Conservation (phyloP, 2,329 filamentous ascomycete genomes). For the Rhynchosporium graminicola region DNA sequence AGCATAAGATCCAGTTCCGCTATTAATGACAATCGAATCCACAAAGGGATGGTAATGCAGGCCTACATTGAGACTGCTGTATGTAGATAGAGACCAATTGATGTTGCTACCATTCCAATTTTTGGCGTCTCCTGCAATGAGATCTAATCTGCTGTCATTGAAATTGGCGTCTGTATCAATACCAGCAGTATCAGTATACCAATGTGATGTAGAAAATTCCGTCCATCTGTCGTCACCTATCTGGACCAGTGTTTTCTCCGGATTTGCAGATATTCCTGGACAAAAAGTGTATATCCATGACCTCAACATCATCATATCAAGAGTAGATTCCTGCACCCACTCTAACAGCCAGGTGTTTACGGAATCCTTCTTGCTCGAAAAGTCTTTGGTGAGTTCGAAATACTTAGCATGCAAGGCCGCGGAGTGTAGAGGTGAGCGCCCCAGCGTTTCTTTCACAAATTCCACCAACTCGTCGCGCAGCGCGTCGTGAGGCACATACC, state of each 20-base stretch:
- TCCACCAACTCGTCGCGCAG: constrained; percentile 32
- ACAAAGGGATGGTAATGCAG: constrained; percentile 14
- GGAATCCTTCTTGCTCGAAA: constrained; percentile 28
- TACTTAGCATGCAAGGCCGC: constrained; percentile 20
- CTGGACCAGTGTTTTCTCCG: constrained; percentile 9
- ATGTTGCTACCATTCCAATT: constrained; percentile 16
- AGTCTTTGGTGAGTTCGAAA: constrained; percentile 16
- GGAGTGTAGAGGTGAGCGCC: constrained; percentile 27
- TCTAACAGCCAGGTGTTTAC: constrained; percentile 33
- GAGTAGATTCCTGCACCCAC: constrained; percentile 29
- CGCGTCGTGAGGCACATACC: constrained; percentile 29
- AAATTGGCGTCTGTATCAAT: constrained; percentile 18
- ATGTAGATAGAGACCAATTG: constrained; percentile 18
- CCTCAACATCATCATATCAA: constrained; percentile 26
- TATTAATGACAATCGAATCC: constrained; percentile 3
- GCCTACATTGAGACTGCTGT: constrained; percentile 20
- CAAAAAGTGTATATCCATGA: constrained; percentile 24
- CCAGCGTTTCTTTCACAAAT: constrained; percentile 26
- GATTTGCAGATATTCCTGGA: constrained; percentile 3
- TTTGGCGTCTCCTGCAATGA: constrained; percentile 24
- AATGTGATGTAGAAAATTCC: constrained; percentile 24
- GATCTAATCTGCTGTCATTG: constrained; percentile 27
- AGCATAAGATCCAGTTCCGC: constrained; percentile 9
- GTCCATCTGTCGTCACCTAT: constrained; percentile 29
- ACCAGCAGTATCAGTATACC: constrained; percentile 29